Evolutionary conservation across 1,284 basidiomycete genomes (phyloP).

Genomic region (Trametes polyzona): DNA sequence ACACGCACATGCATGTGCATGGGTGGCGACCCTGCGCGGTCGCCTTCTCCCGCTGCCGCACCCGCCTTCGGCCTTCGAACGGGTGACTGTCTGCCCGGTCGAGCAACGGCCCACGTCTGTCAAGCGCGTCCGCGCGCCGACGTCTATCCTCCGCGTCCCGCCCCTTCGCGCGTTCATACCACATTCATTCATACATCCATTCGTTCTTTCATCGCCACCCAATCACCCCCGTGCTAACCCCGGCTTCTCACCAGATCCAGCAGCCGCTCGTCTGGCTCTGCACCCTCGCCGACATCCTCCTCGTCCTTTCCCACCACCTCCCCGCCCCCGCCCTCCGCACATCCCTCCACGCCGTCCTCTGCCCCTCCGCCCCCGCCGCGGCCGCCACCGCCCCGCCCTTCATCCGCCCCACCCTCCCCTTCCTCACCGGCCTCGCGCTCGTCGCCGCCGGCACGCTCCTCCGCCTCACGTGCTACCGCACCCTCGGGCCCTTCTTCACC

Average conservation of each 20-base stretch:
- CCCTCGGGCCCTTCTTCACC: slow-evolving; percentile 59
- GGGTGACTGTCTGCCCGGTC: neutral
- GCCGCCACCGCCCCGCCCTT: slow-evolving; percentile 36
- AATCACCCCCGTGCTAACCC: neutral
- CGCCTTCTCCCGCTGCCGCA: neutral
- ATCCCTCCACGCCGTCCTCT: slow-evolving; percentile 29
- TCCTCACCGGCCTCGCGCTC: slow-evolving; percentile 53
- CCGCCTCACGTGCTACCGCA: slow-evolving; percentile 43
- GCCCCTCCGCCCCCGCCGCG: slow-evolving; percentile 23
- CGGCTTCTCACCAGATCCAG: slow-evolving; percentile 45
- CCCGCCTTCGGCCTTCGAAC: neutral
- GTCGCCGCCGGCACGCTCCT: slow-evolving; percentile 49
- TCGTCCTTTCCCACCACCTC: slow-evolving; percentile 43
- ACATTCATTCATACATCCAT: neutral
- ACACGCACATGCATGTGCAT: neutral
- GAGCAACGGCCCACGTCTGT: neutral
- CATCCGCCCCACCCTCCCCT: slow-evolving; percentile 47
- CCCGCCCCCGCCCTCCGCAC: slow-evolving; percentile 35
- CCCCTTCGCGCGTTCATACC: neutral
- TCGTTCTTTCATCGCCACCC: neutral
- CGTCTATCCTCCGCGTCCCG: neutral
- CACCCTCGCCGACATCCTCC: slow-evolving; percentile 52
- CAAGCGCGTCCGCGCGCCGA: neutral
- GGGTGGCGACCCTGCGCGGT: neutral
- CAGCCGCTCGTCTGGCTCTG: slow-evolving; percentile 53